Evolutionary conservation across 1,139 yeast species (phyloP), one percentile per base, ranked within the genome.

Genomic region (Yamadazyma triangularis): DNA sequence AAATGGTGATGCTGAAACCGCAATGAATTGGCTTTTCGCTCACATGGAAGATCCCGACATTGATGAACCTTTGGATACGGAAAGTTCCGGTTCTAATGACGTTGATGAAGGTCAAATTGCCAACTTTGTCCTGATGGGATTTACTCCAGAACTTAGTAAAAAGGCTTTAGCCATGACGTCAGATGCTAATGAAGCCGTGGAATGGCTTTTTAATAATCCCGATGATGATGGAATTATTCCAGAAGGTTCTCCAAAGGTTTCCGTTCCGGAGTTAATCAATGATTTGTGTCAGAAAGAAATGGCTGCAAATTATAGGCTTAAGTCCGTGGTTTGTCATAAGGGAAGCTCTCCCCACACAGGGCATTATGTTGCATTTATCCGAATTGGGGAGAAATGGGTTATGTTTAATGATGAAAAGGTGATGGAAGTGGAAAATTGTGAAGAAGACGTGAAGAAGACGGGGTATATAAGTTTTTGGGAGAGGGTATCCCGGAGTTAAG

Each of bases 261-360:
- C 56, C 26, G 13, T 48, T 8, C 52, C 59, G 4, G 55, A 58
- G 38, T 49, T 35, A 24, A 40, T 32, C 9, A 29, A 45, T 11
- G 31, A 41, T 12, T 45, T 60, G 13, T n/a, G n/a, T n/a, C n/a
- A n/a, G n/a, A 27, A 25, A 19, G 15, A 15, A 12, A 12, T 16
- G 4, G 4, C 16, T 10, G 13, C 14, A 9, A 10, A 20, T 7
- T 91, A 84, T 50, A 47, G 50, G 11, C 58, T 91, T 27, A 70
- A 75, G 33, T 85, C 87, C 0, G 85, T 87, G 8, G 72, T 91
- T 14, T 89, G 97, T 51, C 99, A 91, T 56, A 91, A 91, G 54
- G 99, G 99, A 8, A 70, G 82, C 1, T 86, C 96, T 13, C 86
- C 91, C 2, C 96, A 91, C 40, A 87, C 96, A 0, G 98, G 98